Conservation (phyloP, 2,329 filamentous ascomycete species). For the Macrophomina phaseolina region DNA sequence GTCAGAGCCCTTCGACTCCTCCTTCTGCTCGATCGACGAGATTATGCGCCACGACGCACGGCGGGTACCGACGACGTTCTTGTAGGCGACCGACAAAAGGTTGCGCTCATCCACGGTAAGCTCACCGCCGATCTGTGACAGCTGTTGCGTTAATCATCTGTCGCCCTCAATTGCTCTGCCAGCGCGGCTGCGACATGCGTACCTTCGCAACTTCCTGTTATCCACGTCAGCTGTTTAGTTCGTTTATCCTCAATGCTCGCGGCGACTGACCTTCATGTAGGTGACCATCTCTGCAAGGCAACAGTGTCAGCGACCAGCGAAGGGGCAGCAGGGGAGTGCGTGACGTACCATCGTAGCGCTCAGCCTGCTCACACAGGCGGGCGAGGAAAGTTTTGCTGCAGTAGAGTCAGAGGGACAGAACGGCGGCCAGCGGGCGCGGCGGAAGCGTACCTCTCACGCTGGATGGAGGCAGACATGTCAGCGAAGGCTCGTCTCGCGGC, state of each 20-base stretch:
- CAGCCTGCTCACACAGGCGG: constrained; percentile 99
- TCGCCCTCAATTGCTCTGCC: constrained; percentile 59
- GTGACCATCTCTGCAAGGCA: constrained; percentile 86
- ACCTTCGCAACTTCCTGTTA: constrained; percentile 30
- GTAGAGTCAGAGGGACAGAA: constrained; percentile 37
- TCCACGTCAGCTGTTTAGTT: constrained; percentile 23
- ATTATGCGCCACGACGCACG: constrained; percentile 99
- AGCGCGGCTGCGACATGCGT: constrained; percentile 68
- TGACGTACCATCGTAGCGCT: constrained; percentile 93
- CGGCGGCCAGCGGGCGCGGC: constrained; percentile 31
- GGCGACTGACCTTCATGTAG: constrained; percentile 80
- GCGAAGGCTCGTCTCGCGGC: constrained; percentile 32
- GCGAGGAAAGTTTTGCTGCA: constrained; percentile 65
- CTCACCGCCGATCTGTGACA: constrained; percentile 60
- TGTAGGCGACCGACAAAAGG: constrained; percentile 96
- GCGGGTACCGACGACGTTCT: constrained; percentile 97
- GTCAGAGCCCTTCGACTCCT: constrained; percentile 98
- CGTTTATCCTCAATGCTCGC: constrained; percentile 6
- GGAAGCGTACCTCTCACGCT: constrained; percentile 56
- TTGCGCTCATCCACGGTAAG: constrained; percentile 90
- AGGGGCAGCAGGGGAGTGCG: constrained; percentile 19
- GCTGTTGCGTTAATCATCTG: constrained; percentile 24
- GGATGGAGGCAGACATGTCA: constrained; percentile 41
- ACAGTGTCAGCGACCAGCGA: constrained; percentile 31
- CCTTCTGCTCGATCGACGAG: constrained; percentile 98